Base-by-base conservation (phyloP, 805 yeast genomes). In the Candida oleophila region DNA sequence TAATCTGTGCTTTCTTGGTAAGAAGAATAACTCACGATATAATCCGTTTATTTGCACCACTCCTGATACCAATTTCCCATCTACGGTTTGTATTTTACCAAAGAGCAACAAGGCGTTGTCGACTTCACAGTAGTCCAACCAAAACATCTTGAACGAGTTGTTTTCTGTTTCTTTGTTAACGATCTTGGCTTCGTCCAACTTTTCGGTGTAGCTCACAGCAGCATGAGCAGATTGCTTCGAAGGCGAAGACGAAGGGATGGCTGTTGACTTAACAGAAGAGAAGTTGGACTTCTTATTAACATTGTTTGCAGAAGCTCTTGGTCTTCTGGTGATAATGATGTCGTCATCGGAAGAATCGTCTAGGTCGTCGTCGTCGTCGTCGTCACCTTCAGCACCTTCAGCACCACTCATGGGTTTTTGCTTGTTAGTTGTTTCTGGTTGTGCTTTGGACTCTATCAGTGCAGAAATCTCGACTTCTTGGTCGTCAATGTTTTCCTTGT, bases 121-220 rank as follows among this genome's bases (percentile, higher is more conserved):
- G 11, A 85, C 81, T 61, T 92, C 98, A 20, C 86, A 75, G 62
- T 83, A 90, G 65, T 94, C 99, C 25, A 87, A 67, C 97, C 97
- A 94, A 64, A 78, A 94, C 83, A 92, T 82, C 55, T 80, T 79
- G 14, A 36, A n/a, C 0, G 74, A 54, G 38, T 76, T 78, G 2
- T 72, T 64, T n/a, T 65, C 65, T 7, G 61, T 61, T 41, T 51
- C 59, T n/a, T 38, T 28, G 8, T 51, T 55, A n/a, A 59, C 41
- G 16, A 62, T 47, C 14, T 54, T 52, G 2, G 59, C 45, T 40
- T 60, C 56, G 9, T 64, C 68, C 21, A 71, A 42, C 48, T 72
- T 72, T 28, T 67, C 71, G 2, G 73, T 66, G 48, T 63, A 59
- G 28, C 60, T 55, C 8, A 57, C 47, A 21, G 56, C 50, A 12